Evolutionary conservation across 805 yeast genomes (phyloP), one percentile per base, ranked within the genome.

Genomic region (Wickerhamomyces ciferrii): DNA sequence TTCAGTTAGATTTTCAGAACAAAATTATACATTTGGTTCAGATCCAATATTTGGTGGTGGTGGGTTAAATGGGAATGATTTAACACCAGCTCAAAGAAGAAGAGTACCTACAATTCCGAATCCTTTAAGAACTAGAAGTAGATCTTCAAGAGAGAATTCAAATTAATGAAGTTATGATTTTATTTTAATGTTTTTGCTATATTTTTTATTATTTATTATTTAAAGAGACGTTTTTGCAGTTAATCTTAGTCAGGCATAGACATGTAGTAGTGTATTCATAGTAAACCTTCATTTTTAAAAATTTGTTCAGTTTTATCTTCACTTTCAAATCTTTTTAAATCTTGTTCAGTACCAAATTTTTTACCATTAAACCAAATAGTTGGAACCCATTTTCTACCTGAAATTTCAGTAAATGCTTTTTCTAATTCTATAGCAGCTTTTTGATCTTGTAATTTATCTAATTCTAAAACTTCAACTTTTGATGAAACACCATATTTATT

Each of bases 351-450:
- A 34, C 87, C 88, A 55, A 81, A 76, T 50, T 65, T 71, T 52
- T 75, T 63, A 21, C 85, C 84, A 42, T 78, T 71, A 61, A 80
- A 73, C 62, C 80, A 84, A 11, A 83, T 72, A 15, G 84, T 77
- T 17, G 90, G 90, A 24, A 84, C 88, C 78, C 88, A 81, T 53
- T 75, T 79, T 54, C 78, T 72, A 9, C 83, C 83, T 5, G 83
- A 69, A 21, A 81, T 61, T 41, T 73, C 70, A 4, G 81, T 73
- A 56, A 84, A 81, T 13, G 79, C 80, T 47, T 69, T 66, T 53
- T 81, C 84, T 39, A 84, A 61, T 44, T 70, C 68, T 1, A 43
- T 49, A 5, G 89, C 87, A 45, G 77, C 81, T 11, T 63, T 63
- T 46, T 68, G 70, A 47, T 71, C 70, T 15, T 51, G 49, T 51